Evolutionary conservation across 2,329 filamentous ascomycete species (phyloP).

Genomic region (Neofusicoccum ribis): DNA sequence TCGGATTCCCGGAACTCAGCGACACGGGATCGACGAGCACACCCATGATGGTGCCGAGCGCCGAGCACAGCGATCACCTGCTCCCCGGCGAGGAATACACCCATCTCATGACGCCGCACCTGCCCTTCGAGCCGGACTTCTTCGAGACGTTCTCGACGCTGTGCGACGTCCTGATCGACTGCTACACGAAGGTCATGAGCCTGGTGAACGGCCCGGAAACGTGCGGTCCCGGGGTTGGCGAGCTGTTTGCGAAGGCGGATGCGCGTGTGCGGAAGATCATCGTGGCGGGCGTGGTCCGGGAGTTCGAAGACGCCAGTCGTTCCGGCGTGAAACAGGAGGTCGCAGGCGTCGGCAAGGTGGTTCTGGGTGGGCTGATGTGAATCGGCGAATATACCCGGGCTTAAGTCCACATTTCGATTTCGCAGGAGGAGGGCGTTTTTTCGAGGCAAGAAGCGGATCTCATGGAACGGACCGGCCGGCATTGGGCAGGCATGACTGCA

Average conservation of each 20-base stretch:
- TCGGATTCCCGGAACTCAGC: constrained; percentile 48
- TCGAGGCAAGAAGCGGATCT: background rate
- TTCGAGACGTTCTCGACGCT: constrained; percentile 94
- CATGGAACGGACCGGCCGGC: background rate
- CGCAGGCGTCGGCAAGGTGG: constrained; percentile 81
- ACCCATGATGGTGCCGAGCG: background rate
- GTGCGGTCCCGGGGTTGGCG: constrained; percentile 69
- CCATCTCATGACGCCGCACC: constrained; percentile 81
- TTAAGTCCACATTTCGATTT: background rate
- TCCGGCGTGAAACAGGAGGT: constrained; percentile 77
- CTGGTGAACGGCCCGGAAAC: constrained; percentile 70
- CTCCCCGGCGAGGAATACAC: constrained; percentile 79
- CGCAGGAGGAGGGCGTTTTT: background rate
- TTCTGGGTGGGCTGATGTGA: constrained; percentile 80
- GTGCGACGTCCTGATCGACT: constrained; percentile 93
- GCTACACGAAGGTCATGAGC: constrained; percentile 75
- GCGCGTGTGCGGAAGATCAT: constrained; percentile 84
- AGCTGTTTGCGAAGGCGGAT: constrained; percentile 89
- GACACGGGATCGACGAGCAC: background rate
- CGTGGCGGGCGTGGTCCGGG: constrained; percentile 79
- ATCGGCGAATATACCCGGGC: constrained; percentile 10
- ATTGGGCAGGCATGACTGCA: constrained; percentile 1
- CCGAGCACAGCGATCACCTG: constrained; percentile 24
- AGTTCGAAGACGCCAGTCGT: constrained; percentile 88
- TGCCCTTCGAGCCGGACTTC: constrained; percentile 97